Percentiles rank a stretch among this genome's conserved stretches.
These are phyloP conservation scores for Pisolithus microcarpus DNA, from an alignment of 768 basidiomycete genomes.

Conservation along the genomic window DNA sequence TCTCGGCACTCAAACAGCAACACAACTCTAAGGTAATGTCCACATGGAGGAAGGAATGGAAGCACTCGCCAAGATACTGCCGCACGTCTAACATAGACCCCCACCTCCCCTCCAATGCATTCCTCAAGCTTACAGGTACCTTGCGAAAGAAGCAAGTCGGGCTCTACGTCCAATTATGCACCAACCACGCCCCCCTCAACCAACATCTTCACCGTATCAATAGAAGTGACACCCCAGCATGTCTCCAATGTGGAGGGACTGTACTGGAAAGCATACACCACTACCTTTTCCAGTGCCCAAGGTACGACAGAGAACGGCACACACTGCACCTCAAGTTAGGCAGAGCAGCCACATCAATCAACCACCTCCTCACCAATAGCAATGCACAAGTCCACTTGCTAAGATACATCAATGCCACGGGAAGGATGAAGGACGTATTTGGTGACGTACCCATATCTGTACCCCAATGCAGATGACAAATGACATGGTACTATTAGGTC, in stretches of 20 bases:
- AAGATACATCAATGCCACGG: background rate
- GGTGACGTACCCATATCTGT: too few species aligned
- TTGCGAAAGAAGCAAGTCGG: slow-evolving; percentile 12
- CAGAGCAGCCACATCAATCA: background rate
- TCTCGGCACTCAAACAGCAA: background rate
- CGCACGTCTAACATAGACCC: background rate
- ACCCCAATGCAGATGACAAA: too few species aligned
- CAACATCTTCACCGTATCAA: slow-evolving; percentile 25
- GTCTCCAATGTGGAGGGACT: slow-evolving; percentile 16
- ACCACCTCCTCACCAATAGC: background rate
- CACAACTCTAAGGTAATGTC: background rate
- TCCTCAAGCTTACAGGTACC: background rate
- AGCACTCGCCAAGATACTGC: background rate
- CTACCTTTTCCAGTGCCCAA: slow-evolving; percentile 24
- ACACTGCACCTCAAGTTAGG: background rate
- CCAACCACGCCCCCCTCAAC: slow-evolving; percentile 25
- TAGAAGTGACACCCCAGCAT: slow-evolving; percentile 17
- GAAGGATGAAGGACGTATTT: background rate
- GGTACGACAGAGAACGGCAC: slow-evolving; percentile 6
- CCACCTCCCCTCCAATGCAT: too few species aligned
- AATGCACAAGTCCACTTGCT: background rate
- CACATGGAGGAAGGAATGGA: background rate
- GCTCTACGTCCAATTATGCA: slow-evolving; percentile 25
- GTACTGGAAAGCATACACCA: slow-evolving; percentile 24
- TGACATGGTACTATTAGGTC: too few species aligned